phyloP scores from a whole-genome alignment of 2,329 filamentous ascomycete species.

The Grosmannia huntii region DNA sequence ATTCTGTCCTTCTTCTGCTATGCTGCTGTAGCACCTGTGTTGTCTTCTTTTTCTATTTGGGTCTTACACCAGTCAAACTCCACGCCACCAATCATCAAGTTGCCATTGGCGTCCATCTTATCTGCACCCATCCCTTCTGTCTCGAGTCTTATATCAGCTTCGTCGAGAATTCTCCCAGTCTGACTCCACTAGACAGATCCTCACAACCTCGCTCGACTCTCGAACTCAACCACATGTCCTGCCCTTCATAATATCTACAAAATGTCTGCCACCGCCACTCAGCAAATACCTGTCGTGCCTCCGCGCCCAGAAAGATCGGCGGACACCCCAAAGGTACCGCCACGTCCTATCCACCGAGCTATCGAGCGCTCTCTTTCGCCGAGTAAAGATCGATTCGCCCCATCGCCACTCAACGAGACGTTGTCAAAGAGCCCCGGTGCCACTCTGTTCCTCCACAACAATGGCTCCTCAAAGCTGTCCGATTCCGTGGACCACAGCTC shows the following conservation, averaged over 20 bases:
- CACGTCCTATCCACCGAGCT: slow-evolving; percentile 58
- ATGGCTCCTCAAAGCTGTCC: slow-evolving; percentile 12
- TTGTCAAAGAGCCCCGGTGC: slow-evolving; percentile 30
- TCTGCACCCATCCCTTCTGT: neutral
- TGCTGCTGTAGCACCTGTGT: neutral
- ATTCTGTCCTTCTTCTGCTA: too few species aligned
- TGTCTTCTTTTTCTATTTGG: neutral
- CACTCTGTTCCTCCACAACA: slow-evolving; percentile 21
- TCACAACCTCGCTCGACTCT: neutral
- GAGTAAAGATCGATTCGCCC: slow-evolving; percentile 65
- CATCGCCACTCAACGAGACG: slow-evolving; percentile 71
- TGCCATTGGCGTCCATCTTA: neutral
- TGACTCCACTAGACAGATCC: neutral
- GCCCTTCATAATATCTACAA: slow-evolving; percentile 6
- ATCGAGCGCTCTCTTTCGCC: slow-evolving; percentile 67
- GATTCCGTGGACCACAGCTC: slow-evolving; percentile 51
- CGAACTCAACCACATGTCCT: neutral
- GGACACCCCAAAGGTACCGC: slow-evolving; percentile 60
- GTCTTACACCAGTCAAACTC: neutral
- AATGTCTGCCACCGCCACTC: slow-evolving; percentile 37
- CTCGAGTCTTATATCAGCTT: neutral
- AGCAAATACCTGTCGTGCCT: slow-evolving; percentile 41
- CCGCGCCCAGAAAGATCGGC: slow-evolving; percentile 41
- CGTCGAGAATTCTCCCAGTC: neutral
- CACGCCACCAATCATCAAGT: neutral